Conservation (phyloP, 306 rosid species). For the Lathyrus aphaca region DNA sequence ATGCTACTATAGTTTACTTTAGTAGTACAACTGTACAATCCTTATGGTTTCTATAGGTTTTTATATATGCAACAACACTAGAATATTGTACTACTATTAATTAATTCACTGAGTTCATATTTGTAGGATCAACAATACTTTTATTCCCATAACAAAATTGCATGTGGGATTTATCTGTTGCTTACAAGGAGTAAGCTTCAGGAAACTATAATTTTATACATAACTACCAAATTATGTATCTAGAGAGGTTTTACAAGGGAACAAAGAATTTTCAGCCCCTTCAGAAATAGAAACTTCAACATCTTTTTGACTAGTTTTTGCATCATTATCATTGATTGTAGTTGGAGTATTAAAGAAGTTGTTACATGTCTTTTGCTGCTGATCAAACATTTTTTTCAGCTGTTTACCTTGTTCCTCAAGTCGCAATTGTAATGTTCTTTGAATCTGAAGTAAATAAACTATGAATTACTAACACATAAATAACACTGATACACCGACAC, state of each 20-base stretch:
- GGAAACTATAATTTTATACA: conserved; percentile 28
- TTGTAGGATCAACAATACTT: conserved; percentile 30
- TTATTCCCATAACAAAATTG: conserved; percentile 39
- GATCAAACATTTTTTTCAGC: conserved; percentile 57
- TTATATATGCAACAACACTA: conserved; percentile 7
- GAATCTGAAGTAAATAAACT: conserved; percentile 44
- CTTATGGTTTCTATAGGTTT: conserved; percentile 6
- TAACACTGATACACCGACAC: no score
- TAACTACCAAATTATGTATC: conserved; percentile 10
- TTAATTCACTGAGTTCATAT: conserved; percentile 25
- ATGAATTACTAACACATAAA: no score
- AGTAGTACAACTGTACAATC: neutral
- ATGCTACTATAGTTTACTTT: neutral
- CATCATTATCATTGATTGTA: conserved; percentile 34
- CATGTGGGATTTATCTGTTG: conserved; percentile 8
- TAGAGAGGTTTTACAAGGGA: conserved; percentile 33
- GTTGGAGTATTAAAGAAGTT: conserved; percentile 36
- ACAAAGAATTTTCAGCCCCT: conserved; percentile 39
- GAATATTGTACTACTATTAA: conserved; percentile 16
- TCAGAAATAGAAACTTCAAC: conserved; percentile 36
- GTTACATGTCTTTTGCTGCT: conserved; percentile 49
- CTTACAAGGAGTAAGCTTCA: conserved; percentile 28
- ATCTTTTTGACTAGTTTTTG: conserved; percentile 37
- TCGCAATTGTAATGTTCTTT: conserved; percentile 50
- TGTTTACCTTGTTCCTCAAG: conserved; percentile 67